Evolutionary conservation across 2,329 filamentous ascomycete species (phyloP).

Genomic region (Elsinoe ampelina): DNA sequence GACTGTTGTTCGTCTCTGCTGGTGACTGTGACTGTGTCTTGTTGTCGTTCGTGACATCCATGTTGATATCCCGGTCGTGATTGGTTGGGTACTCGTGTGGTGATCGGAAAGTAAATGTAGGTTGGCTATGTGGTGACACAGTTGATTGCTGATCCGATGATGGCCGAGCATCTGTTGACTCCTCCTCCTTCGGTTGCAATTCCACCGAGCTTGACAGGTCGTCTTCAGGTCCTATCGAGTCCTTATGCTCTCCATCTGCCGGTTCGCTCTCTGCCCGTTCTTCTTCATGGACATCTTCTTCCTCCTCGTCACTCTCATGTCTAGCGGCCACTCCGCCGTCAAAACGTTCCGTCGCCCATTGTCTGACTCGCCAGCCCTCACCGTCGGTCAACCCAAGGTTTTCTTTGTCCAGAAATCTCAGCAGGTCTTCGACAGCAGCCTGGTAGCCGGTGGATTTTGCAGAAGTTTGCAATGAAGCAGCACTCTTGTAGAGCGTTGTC

Average conservation of each 20-base stretch:
- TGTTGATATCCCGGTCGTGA: conserved; percentile 47
- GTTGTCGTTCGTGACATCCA: conserved; percentile 20
- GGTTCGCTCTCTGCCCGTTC: conserved; percentile 22
- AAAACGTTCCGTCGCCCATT: conserved; percentile 61
- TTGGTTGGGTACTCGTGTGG: conserved; percentile 48
- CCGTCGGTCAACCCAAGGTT: conserved; percentile 69
- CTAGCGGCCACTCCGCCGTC: conserved; percentile 49
- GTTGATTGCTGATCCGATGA: conserved; percentile 25
- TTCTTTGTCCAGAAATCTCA: conserved; percentile 76
- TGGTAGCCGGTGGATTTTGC: conserved; percentile 79
- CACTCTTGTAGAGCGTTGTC: conserved; percentile 92
- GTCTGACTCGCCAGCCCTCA: conserved; percentile 59
- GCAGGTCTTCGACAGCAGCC: conserved; percentile 81
- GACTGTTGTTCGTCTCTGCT: conserved; percentile 25
- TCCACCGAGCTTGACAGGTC: conserved; percentile 13
- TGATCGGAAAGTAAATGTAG: conserved; percentile 62
- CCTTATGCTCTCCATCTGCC: conserved; percentile 24
- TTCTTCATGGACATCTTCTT: conserved; percentile 49
- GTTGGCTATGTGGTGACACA: conserved; percentile 34
- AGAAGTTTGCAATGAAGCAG: conserved; percentile 65
- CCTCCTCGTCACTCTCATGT: conserved; percentile 61
- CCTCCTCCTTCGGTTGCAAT: not conserved
- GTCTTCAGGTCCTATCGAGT: conserved; percentile 21
- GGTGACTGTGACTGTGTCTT: conserved; percentile 15
- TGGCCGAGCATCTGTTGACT: conserved; percentile 9